These are phyloP conservation scores for Phytophthora palmivora DNA, from an alignment of 352 stramenopile species.

Conservation along the genomic window DNA sequence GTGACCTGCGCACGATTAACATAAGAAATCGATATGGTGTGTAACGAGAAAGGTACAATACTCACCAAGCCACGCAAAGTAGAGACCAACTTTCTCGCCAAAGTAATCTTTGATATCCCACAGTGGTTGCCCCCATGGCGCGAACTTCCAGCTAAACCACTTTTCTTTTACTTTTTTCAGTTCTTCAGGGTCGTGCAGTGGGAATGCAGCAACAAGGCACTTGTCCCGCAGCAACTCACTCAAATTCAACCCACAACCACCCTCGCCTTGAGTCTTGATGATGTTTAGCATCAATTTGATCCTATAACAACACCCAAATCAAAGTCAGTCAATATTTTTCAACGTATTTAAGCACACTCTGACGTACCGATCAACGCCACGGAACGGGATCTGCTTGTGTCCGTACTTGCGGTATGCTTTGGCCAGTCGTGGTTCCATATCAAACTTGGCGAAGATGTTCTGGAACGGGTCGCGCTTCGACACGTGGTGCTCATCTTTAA, in stretches of 20 bases:
- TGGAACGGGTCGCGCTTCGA: constrained; percentile 69
- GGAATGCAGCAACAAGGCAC: constrained; percentile 69
- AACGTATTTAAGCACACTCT: too few species aligned
- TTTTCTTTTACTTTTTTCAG: constrained; percentile 52
- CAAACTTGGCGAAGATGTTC: constrained; percentile 84
- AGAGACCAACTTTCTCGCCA: constrained; percentile 94
- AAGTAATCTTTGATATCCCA: constrained; percentile 83
- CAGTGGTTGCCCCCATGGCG: constrained; percentile 68
- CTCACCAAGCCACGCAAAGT: constrained; percentile 96
- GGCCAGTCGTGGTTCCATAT: constrained; percentile 68
- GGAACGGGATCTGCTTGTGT: constrained; percentile 74
- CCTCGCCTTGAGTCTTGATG: constrained; percentile 63
- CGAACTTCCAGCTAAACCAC: constrained; percentile 73
- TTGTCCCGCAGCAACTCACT: constrained; percentile 57
- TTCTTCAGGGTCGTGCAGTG: constrained; percentile 64
- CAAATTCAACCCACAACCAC: constrained; percentile 66
- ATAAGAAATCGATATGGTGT: background rate
- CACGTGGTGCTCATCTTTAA: constrained; percentile 54
- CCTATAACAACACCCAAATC: constrained; percentile 20
- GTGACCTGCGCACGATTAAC: constrained; percentile 57
- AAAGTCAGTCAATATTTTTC: background rate
- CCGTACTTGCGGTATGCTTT: constrained; percentile 76
- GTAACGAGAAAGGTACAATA: background rate
- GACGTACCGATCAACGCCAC: constrained; percentile 65
- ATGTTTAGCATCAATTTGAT: constrained; percentile 83